Percentiles rank a stretch among this genome's conserved stretches.
Conservation (phyloP, 352 stramenopile genomes). For the Phytophthora tubulina region DNA sequence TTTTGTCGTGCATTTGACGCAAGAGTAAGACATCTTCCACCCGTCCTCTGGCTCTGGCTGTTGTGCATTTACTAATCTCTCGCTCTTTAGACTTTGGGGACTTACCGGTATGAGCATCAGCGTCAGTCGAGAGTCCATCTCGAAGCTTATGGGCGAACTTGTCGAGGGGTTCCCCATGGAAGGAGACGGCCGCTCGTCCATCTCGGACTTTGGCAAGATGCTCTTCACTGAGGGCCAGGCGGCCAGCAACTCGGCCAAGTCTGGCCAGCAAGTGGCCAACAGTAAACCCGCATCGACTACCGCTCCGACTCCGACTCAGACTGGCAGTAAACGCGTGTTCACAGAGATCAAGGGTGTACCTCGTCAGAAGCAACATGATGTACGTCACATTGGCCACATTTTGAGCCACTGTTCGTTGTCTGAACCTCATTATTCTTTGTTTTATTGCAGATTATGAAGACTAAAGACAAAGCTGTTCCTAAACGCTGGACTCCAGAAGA, state of each 20-base stretch:
- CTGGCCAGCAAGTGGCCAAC: slow-evolving; percentile 6
- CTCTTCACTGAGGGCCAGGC: slow-evolving; percentile 82
- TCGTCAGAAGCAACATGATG: slow-evolving; percentile 84
- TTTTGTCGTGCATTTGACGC: slow-evolving; percentile 27
- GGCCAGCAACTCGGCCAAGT: slow-evolving; percentile 14
- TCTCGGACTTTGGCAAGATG: slow-evolving; percentile 90
- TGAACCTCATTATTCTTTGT: slow-evolving; percentile 13
- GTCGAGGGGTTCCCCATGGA: slow-evolving; percentile 87
- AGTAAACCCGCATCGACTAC: slow-evolving; percentile 4
- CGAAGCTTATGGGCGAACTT: slow-evolving; percentile 87
- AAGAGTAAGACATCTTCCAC: slow-evolving; percentile 12
- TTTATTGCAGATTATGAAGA: slow-evolving; percentile 73
- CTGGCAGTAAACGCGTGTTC: slow-evolving; percentile 78
- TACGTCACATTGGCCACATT: slow-evolving; percentile 28
- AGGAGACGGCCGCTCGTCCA: slow-evolving; percentile 74
- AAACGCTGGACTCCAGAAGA: slow-evolving; percentile 86
- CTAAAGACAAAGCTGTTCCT: slow-evolving; percentile 84
- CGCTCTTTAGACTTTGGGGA: not conserved
- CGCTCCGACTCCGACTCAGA: slow-evolving; percentile 19
- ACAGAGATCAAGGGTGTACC: slow-evolving; percentile 89
- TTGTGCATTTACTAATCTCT: slow-evolving; percentile 20
- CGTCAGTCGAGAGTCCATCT: slow-evolving; percentile 87
- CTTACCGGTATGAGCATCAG: slow-evolving; percentile 66
- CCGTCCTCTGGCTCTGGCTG: slow-evolving; percentile 21
- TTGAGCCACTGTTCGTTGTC: not conserved